phyloP scores from a whole-genome alignment of 768 basidiomycete species.

The Pholiota microspora region DNA sequence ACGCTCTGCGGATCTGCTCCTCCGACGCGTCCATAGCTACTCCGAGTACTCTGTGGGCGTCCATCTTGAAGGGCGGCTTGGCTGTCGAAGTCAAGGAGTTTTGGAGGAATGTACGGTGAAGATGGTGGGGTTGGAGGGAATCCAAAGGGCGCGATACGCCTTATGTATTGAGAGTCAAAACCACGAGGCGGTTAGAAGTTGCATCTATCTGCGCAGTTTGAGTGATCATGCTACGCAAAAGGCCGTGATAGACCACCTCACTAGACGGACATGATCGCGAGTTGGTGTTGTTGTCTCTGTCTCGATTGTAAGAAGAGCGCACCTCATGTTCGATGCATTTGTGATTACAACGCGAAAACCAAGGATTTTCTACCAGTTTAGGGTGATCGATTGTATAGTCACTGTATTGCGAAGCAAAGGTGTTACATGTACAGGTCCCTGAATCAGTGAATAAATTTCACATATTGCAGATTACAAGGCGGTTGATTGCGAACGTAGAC shows the following conservation, averaged over 20 bases:
- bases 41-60: slow-evolving; percentile 38
- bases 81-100: slow-evolving; percentile 1
- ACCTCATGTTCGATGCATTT: slow-evolving; percentile 4
- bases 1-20: slow-evolving; percentile 50
- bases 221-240: not conserved
- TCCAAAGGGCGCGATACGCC: not conserved
- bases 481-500: not conserved
- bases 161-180: slow-evolving; percentile 18
- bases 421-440: slow-evolving; percentile 1
- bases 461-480: not conserved
- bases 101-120: not conserved
- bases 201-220: slow-evolving; percentile 11
- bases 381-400: not conserved
- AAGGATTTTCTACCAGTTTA: not conserved
- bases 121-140: not conserved
- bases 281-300: not conserved
- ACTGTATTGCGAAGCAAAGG: not conserved
- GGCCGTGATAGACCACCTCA: slow-evolving; percentile 3
- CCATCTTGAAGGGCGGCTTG: slow-evolving; percentile 12
- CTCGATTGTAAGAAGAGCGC: not conserved
- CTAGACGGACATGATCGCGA: slow-evolving; percentile 5
- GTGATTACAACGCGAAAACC: slow-evolving; percentile 6
- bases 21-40: slow-evolving; percentile 42
- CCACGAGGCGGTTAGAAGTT: slow-evolving; percentile 18
- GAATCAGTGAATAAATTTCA: not conserved